phyloP scores from a whole-genome alignment of 2,329 filamentous ascomycete genomes.

The Colletotrichum musae region DNA sequence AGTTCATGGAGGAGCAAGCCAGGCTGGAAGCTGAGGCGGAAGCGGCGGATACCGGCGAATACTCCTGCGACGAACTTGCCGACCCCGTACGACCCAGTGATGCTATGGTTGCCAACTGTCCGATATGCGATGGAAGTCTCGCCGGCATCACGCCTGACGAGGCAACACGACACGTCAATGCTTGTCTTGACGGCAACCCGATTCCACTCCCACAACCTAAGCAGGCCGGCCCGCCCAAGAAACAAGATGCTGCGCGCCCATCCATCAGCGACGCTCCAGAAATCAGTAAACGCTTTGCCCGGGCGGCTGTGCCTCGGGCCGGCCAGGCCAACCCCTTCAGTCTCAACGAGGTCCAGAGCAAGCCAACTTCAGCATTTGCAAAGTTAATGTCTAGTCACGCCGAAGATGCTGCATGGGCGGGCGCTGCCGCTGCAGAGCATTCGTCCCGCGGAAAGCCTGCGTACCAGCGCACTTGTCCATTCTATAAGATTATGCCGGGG shows the following conservation, averaged over 20 bases:
- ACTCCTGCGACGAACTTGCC: slow-evolving; percentile 51
- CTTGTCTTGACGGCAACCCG: slow-evolving; percentile 88
- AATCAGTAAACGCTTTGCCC: slow-evolving; percentile 73
- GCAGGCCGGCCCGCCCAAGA: slow-evolving; percentile 32
- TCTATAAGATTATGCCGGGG: slow-evolving; percentile 97
- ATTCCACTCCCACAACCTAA: slow-evolving; percentile 64
- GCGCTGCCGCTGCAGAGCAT: slow-evolving; percentile 84
- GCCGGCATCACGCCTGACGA: slow-evolving; percentile 74
- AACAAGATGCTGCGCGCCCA: slow-evolving; percentile 11
- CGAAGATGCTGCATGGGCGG: slow-evolving; percentile 91
- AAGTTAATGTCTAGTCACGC: slow-evolving; percentile 94
- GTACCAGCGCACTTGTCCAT: slow-evolving; percentile 92
- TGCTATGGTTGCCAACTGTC: slow-evolving; percentile 69
- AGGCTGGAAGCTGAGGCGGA: slow-evolving; percentile 72
- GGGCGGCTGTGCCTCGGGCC: slow-evolving; percentile 79
- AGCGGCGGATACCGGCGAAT: slow-evolving; percentile 58
- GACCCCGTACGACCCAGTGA: slow-evolving; percentile 49
- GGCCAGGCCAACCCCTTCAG: slow-evolving; percentile 86
- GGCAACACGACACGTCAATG: slow-evolving; percentile 89
- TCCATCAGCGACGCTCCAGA: slow-evolving; percentile 54
- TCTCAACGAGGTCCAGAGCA: slow-evolving; percentile 56
- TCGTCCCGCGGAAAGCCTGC: slow-evolving; percentile 87
- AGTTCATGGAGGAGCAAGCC: slow-evolving; percentile 83
- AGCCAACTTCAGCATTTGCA: slow-evolving; percentile 82
- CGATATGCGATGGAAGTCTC: slow-evolving; percentile 81